Base-by-base conservation (phyloP, 2,329 filamentous ascomycete genomes). In the Fusarium sp. region DNA sequence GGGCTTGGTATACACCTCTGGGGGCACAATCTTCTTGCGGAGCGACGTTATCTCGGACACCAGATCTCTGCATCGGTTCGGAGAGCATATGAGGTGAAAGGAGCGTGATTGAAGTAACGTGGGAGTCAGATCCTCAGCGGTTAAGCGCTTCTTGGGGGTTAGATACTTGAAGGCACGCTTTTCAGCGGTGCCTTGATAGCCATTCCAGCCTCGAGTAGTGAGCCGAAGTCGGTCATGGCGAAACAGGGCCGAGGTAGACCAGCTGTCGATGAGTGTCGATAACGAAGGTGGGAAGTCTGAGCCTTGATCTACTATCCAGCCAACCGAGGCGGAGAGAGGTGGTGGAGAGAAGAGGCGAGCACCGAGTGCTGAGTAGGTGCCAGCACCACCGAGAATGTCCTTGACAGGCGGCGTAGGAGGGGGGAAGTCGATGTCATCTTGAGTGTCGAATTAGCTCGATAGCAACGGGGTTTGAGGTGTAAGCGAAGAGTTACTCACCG, bases 131-230 rank as follows among this genome's bases (percentile, higher is more conserved):
- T 93, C 90, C 10, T 83, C 77, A 29, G 88, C 88, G 4, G 91
- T 89, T 14, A 99, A 80, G 6, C 93, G 89, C 63, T 91, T 81
- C 77, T 97, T 98, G 1, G 92, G 89, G 1, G 93, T 97, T 48
- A 88, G 81, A 74, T 98, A 99, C 73, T 87, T 88, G 80, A 99
- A 99, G 8, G 88, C 88, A 76, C 84, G 80, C 63, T 87, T 84
- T 73, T 91, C 85, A 56, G 87, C 86, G 48, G 86, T 82, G 29
- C 85, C 83, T 33, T 88, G 86, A 72, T 98, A 98, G 45, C 91
- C 91, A 73, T 98, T 98, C 92, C 92, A 97, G 41, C 90, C 93
- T 41, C 92, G 86, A 0, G 95, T 99, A 3, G 94, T 98, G 45
- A 91, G 80, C 21, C 91, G 86, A 7, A 82, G 75, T 1, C 81